Evolutionary conservation across 768 basidiomycete species (phyloP), one percentile per base, ranked within the genome.

Genomic region (Paxillus rubicundulus): DNA sequence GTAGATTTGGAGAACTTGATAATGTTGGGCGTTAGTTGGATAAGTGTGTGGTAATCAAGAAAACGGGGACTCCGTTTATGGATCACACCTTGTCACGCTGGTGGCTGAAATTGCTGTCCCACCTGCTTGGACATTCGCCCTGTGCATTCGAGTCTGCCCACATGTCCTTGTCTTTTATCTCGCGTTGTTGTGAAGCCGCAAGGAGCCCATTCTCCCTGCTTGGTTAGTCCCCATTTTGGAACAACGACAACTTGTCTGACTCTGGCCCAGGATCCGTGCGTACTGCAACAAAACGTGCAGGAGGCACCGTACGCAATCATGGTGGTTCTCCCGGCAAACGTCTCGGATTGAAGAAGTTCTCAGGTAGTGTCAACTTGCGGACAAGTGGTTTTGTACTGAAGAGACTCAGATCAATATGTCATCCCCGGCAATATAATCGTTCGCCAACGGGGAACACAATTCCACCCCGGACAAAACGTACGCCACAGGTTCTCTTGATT

Each of bases 391-490:
- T 41, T 49, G 10, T 38, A 52, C 55, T 60, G 54, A 56, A 56
- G 21, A 5, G 16, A 30, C 43, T 45, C 55, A 98, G 96, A 97
- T 66, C 87, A 98, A 71, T 82, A 80, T 70, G 94, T 98, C 21
- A 80, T 90, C 21, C 92, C 97, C 9, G 97, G 97, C 39, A 92
- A 96, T 74, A 98, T 99, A 61, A 89, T 99, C 65, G 85, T 98
- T 30, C 82, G 97, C 41, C 97, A 99, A 70, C 81, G 97, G 57
- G 97, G 97, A 9, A 88, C 89, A 0, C 77, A 87, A 46, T 96
- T 97, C 73, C 93, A 96, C 66, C 85, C 96, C 5, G 96, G 95
- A 1, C 94, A 93, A 68, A 86, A 98, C 70, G 95, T 94, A 70
- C 50, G 86, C 73, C 39, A n/a, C 47, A 30, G 28, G 30, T 32